Percentiles rank a stretch among this genome's conserved stretches.
Evolutionary conservation across 768 basidiomycete species (phyloP).

Genomic region (Hortiboletus flavorubellus): DNA sequence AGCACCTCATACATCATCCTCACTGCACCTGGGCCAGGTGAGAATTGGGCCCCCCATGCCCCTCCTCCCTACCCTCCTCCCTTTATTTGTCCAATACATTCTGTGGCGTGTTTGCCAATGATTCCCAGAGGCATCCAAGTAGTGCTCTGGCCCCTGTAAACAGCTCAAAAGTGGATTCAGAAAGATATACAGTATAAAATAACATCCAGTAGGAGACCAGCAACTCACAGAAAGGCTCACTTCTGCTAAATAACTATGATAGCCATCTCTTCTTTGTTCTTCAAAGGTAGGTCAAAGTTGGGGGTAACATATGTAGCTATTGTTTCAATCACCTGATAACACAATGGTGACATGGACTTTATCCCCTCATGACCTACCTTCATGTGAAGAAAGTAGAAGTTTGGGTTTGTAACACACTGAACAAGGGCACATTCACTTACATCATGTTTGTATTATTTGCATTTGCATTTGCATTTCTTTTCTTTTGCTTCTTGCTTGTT

Average conservation of each 20-base stretch:
- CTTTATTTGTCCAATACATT: too few relatives aligned
- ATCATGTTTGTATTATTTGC: constrained; percentile 69
- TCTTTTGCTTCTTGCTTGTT: constrained; percentile 85
- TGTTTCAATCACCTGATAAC: constrained; percentile 48
- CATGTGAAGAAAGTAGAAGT: neutral
- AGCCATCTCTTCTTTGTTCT: constrained; percentile 58
- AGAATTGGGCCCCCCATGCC: too few relatives aligned
- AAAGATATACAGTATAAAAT: neutral
- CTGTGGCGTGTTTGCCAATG: too few relatives aligned
- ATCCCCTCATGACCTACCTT: constrained; percentile 27
- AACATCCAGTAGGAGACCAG: neutral
- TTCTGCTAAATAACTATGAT: constrained; percentile 47
- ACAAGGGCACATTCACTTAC: constrained; percentile 15
- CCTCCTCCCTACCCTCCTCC: too few relatives aligned
- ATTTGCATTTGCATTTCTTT: too few relatives aligned
- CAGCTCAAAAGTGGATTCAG: too few relatives aligned
- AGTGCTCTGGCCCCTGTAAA: too few relatives aligned
- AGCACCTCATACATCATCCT: too few relatives aligned
- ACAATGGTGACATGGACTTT: constrained; percentile 29
- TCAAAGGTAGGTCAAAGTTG: constrained; percentile 53
- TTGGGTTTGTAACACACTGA: neutral
- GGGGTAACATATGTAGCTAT: constrained; percentile 75
- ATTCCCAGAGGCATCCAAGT: too few relatives aligned
- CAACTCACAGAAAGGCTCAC: constrained; percentile 12
- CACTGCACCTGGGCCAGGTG: too few relatives aligned